These are phyloP conservation scores for carrot (Daucus carota) DNA, from an alignment of 129 eudicot species.

Conservation along the genomic window DNA sequence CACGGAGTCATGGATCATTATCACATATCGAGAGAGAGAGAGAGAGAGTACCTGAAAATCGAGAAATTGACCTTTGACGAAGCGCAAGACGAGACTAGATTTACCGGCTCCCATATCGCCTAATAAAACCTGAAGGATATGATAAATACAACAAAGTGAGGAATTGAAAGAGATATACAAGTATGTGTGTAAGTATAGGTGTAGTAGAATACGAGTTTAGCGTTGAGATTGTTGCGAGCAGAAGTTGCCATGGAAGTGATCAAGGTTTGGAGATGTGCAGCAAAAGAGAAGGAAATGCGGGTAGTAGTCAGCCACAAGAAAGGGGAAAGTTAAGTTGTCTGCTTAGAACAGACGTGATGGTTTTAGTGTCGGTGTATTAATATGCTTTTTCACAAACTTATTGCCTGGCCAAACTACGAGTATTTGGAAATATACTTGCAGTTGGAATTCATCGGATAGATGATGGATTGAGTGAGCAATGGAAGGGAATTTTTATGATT, in stretches of 20 bases:
- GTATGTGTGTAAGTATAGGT: neutral
- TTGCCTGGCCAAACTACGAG: too few relatives aligned
- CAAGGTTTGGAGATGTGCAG: neutral
- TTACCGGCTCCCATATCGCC: slow-evolving; percentile 99
- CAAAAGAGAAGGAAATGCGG: neutral
- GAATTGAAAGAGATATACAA: neutral
- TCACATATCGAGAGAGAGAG: neutral
- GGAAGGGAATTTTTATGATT: too few relatives aligned
- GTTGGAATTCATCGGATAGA: too few relatives aligned
- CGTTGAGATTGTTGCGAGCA: slow-evolving; percentile 81
- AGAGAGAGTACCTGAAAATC: slow-evolving; percentile 70
- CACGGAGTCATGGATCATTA: too few relatives aligned
- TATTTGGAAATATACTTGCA: too few relatives aligned
- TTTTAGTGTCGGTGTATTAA: neutral
- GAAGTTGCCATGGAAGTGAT: slow-evolving; percentile 47
- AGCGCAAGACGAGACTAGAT: slow-evolving; percentile 92
- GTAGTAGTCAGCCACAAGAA: neutral
- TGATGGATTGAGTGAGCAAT: too few relatives aligned
- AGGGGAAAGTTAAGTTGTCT: neutral
- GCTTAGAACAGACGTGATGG: neutral
- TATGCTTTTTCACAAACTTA: too few relatives aligned
- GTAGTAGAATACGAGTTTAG: slow-evolving; percentile 55
- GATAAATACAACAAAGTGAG: neutral
- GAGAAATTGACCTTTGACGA: slow-evolving; percentile 94
- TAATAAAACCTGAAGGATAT: slow-evolving; percentile 56